phyloP scores from a whole-genome alignment of 805 yeast genomes.

The Pichia insulana region DNA sequence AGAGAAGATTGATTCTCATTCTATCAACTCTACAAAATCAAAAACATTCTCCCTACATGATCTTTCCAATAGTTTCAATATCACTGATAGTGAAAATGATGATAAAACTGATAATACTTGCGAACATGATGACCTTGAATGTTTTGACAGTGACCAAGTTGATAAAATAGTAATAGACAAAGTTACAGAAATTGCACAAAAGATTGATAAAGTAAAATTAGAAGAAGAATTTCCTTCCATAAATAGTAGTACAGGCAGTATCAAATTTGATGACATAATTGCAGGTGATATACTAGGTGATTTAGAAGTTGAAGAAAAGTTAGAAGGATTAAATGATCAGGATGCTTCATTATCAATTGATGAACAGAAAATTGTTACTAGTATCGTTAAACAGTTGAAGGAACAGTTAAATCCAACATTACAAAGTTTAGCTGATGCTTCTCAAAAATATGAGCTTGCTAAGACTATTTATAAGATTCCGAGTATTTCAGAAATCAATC shows the following conservation, averaged over 20 bases:
- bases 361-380: slow-evolving; percentile 6
- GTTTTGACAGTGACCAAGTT: background rate
- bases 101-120: too few relatives aligned
- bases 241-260: background rate
- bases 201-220: background rate
- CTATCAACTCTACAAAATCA: too few relatives aligned
- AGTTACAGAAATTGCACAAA: background rate
- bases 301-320: background rate
- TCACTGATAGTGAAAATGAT: background rate
- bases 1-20: too few relatives aligned
- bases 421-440: slow-evolving; percentile 12
- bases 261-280: slow-evolving; percentile 5
- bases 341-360: background rate
- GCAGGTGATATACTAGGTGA: background rate
- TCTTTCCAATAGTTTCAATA: background rate
- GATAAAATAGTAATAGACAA: too few relatives aligned
- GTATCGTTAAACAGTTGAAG: slow-evolving; percentile 13
- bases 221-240: background rate
- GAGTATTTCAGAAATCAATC: slow-evolving; percentile 19
- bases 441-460: slow-evolving; percentile 19
- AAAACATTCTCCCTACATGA: background rate
- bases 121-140: too few relatives aligned
- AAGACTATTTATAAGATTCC: slow-evolving; percentile 22
- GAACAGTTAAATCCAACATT: slow-evolving; percentile 20
- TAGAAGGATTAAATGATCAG: too few relatives aligned